Evolutionary conservation across 306 rosid species (phyloP), one percentile per base, ranked within the genome.

Genomic region (Echinosophora koreensis): DNA sequence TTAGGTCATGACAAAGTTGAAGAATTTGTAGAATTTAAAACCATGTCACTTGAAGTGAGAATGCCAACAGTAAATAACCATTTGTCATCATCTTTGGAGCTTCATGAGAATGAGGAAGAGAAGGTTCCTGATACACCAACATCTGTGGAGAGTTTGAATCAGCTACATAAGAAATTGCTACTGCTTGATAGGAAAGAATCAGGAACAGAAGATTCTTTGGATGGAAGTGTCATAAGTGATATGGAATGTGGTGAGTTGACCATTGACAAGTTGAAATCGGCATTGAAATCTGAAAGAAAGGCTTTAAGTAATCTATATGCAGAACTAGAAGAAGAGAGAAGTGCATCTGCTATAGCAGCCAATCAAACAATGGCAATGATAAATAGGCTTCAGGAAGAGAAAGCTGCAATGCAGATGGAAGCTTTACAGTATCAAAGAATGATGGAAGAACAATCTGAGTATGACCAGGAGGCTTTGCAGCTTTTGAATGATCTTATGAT

Each of bases 371-470:
- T 96, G 99, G 98, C 98, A 15, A 92, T 96, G 99, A 96, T 96
- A 71, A 96, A 92, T 81, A 84, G 98, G 91, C 90, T 92, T 62
- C 99, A 96, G 75, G 99, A 96, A 89, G 99, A 96, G 86, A 96
- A 89, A 69, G 97, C 99, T 1, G 92, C 96, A 12, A 88, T 96
- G 97, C 99, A 96, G 86, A 96, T 96, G 98, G 99, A 96, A 74
- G 99, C 99, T 56, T 88, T 92, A 84, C 99, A 96, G 79, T 96
- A 96, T 79, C 97, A 92, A 59, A 85, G 99, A 86, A 91, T 96
- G 97, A 96, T 92, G 99, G 99, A 96, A 16, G 99, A 96, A 78
- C 99, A 92, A 85, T 91, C 99, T 8, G 99, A 96, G 84, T 92
- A 91, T 28, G 97, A 96, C 69, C 99, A 96, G 52, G 98, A 92